Evolutionary conservation across 352 stramenopile genomes (phyloP), one percentile per base, ranked within the genome.

Genomic region (Pythium brassicae): DNA sequence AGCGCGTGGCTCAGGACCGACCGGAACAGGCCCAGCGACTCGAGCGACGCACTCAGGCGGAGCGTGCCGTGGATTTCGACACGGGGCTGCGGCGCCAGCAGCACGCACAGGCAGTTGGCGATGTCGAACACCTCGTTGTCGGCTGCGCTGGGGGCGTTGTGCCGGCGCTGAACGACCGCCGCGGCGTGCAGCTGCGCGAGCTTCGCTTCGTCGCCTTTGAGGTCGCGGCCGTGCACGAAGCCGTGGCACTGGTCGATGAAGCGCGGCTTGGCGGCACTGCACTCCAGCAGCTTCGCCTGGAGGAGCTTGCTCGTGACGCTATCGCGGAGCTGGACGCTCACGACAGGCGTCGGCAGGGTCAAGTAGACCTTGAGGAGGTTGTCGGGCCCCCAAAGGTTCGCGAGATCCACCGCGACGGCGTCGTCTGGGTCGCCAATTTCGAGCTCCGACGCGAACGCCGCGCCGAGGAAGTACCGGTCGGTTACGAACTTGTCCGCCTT

Each of bases 171-270:
- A 10, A 22, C 49, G 14, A 29, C 35, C 7, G 53, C 37, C 22
- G 68, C 63, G 26, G 23, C 50, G 32, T 78, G 63, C n/a, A 86
- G 55, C 25, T 70, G 32, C 29, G 59, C 50, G 0, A 87, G 58
- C 19, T 69, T 78, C 0, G 40, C 20, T n/a, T 39, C 47, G 43
- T 89, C 76, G 17, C 68, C 53, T 8, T 47, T 59, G n/a, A 87
- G 63, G 12, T 61, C 55, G 2, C 47, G 45, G 0, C 73, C 69
- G 6, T 67, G 64, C 15, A 76, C 47, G 43, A 70, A 91, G 4
- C 80, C 80, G 40, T 91, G 80, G 29, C 73, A 86, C 55, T 86
- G 76, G 2, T 74, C 76, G 12, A 87, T 29, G 20, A 89, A 87
- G 10, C 70, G 69, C 9, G 80, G 76, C 15, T 65, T 70, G 1